These are phyloP conservation scores for Saccharomycopsis sp. DNA, from an alignment of 805 yeast genomes.

Conservation along the genomic window DNA sequence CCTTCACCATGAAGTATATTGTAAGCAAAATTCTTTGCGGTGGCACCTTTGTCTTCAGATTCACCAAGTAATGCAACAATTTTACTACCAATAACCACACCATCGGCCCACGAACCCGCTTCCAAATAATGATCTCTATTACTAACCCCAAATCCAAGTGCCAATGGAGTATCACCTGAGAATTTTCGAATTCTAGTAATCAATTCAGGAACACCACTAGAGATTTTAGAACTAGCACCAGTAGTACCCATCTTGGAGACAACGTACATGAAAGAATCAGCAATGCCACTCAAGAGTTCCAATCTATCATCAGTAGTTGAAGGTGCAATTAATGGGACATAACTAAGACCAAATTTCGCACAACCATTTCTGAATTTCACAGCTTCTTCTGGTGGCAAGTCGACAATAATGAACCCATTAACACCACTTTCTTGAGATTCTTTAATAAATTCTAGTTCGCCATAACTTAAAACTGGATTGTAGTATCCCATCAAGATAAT, in stretches of 20 bases:
- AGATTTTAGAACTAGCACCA: slow-evolving; percentile 70
- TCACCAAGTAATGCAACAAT: slow-evolving; percentile 65
- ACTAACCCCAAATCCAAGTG: slow-evolving; percentile 93
- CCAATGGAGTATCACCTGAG: slow-evolving; percentile 75
- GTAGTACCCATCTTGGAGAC: slow-evolving; percentile 98
- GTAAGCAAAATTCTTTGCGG: slow-evolving; percentile 59
- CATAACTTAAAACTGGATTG: slow-evolving; percentile 86
- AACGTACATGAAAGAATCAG: slow-evolving; percentile 93
- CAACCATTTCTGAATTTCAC: slow-evolving; percentile 73
- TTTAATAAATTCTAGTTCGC: slow-evolving; percentile 74
- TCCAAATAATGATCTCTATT: slow-evolving; percentile 82
- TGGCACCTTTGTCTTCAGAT: slow-evolving; percentile 48
- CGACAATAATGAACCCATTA: slow-evolving; percentile 90
- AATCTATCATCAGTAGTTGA: slow-evolving; percentile 90
- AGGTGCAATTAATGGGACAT: slow-evolving; percentile 94
- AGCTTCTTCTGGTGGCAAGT: slow-evolving; percentile 98
- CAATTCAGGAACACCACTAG: slow-evolving; percentile 55
- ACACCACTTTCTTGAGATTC: slow-evolving; percentile 88
- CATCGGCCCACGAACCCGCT: slow-evolving; percentile 81
- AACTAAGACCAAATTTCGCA: slow-evolving; percentile 60
- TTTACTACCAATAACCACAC: slow-evolving; percentile 93
- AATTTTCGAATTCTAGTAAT: slow-evolving; percentile 68
- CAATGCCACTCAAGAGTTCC: slow-evolving; percentile 68
- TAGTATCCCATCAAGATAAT: slow-evolving; percentile 95
- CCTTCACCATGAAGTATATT: slow-evolving; percentile 59